Evolutionary conservation across 768 basidiomycete species (phyloP).

Genomic region (Kwoniella bestiolae): DNA sequence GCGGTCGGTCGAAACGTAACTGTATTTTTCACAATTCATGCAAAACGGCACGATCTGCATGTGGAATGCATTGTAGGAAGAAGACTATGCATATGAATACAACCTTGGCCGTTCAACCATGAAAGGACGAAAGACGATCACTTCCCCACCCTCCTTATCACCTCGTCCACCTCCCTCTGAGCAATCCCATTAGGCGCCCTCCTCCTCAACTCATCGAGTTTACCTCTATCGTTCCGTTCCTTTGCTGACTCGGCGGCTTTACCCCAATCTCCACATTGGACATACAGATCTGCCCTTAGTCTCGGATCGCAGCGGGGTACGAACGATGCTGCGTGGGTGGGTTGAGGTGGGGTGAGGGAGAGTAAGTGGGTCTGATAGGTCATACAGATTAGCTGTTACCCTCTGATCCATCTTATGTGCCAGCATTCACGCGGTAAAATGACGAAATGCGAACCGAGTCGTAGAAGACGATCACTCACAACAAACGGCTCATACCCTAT

Average conservation of each 20-base stretch:
- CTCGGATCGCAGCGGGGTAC: conserved; percentile 83
- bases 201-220: conserved; percentile 69
- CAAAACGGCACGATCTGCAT: no score
- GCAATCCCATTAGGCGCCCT: conserved; percentile 78
- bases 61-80: no score
- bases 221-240: conserved; percentile 80
- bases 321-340: conserved; percentile 70
- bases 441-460: background rate
- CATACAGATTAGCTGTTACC: background rate
- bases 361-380: conserved; percentile 48
- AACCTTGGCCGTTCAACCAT: background rate
- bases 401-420: background rate
- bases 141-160: conserved; percentile 43
- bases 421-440: background rate
- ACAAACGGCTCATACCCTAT: conserved; percentile 81
- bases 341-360: conserved; percentile 61
- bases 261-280: conserved; percentile 87
- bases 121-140: background rate
- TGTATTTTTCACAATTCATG: no score
- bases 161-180: conserved; percentile 68
- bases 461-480: conserved; percentile 34
- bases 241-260: conserved; percentile 86
- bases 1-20: background rate
- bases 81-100: background rate
- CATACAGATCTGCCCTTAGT: conserved; percentile 82